Percentiles rank a stretch among this genome's conserved stretches.
phyloP scores from a whole-genome alignment of 2,329 filamentous ascomycete species.

The Pleoardoris graminearum region DNA sequence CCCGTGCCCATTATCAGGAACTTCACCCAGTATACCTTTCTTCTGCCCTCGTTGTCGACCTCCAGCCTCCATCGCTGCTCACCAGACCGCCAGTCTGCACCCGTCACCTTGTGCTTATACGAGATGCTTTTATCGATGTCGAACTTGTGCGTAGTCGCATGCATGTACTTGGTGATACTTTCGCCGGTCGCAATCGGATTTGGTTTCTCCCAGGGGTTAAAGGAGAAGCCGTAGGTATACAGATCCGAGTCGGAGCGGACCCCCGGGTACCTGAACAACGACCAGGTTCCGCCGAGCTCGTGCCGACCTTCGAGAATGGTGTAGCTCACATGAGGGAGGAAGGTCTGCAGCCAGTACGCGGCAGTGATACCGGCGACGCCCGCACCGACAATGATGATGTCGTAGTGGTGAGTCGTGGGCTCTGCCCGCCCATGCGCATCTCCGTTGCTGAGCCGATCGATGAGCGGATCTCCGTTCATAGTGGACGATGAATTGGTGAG shows the following conservation, averaged over 20 bases:
- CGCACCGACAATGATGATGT: constrained; percentile 68
- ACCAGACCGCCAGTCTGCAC: constrained; percentile 51
- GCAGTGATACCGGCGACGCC: constrained; percentile 77
- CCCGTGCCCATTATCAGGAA: constrained; percentile 66
- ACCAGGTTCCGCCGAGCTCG: constrained; percentile 75
- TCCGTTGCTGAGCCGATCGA: not conserved
- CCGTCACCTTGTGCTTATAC: constrained; percentile 48
- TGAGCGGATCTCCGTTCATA: constrained; percentile 25
- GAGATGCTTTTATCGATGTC: constrained; percentile 53
- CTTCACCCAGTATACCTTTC: constrained; percentile 45
- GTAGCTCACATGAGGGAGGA: constrained; percentile 61
- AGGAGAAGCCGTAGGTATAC: constrained; percentile 63
- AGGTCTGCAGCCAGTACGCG: constrained; percentile 68
- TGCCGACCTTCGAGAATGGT: constrained; percentile 69
- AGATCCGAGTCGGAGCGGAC: constrained; percentile 59
- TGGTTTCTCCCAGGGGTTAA: constrained; percentile 66
- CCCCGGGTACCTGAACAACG: constrained; percentile 75
- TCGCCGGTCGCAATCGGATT: constrained; percentile 52
- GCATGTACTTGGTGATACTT: constrained; percentile 50
- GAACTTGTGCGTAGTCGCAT: constrained; percentile 48
- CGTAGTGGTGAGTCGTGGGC: constrained; percentile 32
- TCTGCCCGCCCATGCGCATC: constrained; percentile 18
- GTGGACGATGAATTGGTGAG: not conserved
- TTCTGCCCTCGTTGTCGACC: constrained; percentile 42
- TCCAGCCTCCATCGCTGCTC: constrained; percentile 54